Base-by-base conservation (phyloP, 163 green algal species). In the Chlorella variabilis region DNA sequence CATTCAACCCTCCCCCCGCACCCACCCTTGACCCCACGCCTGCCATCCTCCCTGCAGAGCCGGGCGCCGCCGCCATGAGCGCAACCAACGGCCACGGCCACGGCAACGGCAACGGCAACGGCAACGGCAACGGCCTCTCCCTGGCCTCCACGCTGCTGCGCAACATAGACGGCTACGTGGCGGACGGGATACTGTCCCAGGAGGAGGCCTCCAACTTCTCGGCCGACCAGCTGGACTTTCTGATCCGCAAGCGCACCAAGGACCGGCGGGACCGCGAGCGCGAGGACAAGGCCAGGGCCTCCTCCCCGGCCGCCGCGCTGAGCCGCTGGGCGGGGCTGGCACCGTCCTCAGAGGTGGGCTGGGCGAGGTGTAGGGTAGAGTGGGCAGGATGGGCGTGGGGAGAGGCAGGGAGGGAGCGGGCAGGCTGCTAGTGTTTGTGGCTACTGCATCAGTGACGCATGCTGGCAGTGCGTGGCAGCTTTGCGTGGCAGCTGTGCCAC, bases 231-330 rank as follows among this genome's bases (percentile, higher is more conserved):
- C 65, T 74, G 7, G 65, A 74, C 21, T 74, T 74, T 21, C 39
- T 74, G 65, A 54, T 74, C 65, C 20, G 65, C 21, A 74, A 74
- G 36, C 65, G 65, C 65, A 74, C 59, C n/a, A 67, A 67, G 59
- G 59, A 67, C 17, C 27, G 27, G n/a, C 4, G 38, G 29, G 27
- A 11, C n/a, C 7, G 5, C 15, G 15, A n/a, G 15, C 13, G 51
- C 51, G 25, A 67, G 29, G 38, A 38, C 59, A 38, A 20, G 7
- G 18, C 7, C 59, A 27, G 20, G 9, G 6, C 8, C 18, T n/a
- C 15, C 9, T 63, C 54, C 5, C 20, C 54, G 4, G 59, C 59
- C 27, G 59, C 59, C 27, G 59, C 59, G n/a, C 59, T 67, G 59
- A 67, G 59, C 59, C 59, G 59, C 59, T 67, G 59, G 59, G 59